phyloP scores from a whole-genome alignment of 768 basidiomycete genomes.

The Suillus decipiens region DNA sequence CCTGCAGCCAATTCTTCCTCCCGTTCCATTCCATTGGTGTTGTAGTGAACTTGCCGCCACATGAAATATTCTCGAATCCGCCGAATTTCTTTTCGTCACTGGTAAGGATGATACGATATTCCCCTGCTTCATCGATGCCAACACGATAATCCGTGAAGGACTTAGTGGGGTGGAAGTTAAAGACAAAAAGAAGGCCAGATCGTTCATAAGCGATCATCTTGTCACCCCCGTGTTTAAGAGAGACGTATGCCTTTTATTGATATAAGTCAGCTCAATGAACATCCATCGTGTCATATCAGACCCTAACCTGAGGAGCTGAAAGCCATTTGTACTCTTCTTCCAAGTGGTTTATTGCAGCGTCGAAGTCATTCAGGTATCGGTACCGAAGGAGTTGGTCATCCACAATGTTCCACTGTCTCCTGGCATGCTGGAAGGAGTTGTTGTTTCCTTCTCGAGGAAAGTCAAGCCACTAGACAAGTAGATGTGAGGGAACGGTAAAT shows the following conservation, averaged over 20 bases:
- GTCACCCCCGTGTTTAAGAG: slow-evolving; percentile 91
- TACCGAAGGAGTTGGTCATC: slow-evolving; percentile 90
- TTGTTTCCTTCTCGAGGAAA: slow-evolving; percentile 96
- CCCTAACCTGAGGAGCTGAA: slow-evolving; percentile 66
- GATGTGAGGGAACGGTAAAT: slow-evolving; percentile 2
- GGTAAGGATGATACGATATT: slow-evolving; percentile 78
- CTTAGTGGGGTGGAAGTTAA: slow-evolving; percentile 93
- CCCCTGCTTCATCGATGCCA: slow-evolving; percentile 82
- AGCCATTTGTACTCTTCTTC: slow-evolving; percentile 89
- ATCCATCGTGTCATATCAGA: slow-evolving; percentile 1
- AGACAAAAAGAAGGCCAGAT: slow-evolving; percentile 90
- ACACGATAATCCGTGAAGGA: slow-evolving; percentile 95
- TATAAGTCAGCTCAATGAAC: slow-evolving; percentile 12
- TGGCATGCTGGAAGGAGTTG: slow-evolving; percentile 96
- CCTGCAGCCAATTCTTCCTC: slow-evolving; percentile 90
- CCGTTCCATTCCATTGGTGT: slow-evolving; percentile 89
- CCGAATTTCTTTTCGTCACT: slow-evolving; percentile 90
- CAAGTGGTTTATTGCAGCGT: slow-evolving; percentile 85
- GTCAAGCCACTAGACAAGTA: slow-evolving; percentile 83
- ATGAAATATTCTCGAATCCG: slow-evolving; percentile 80
- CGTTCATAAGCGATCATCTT: slow-evolving; percentile 95
- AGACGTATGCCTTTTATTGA: slow-evolving; percentile 74
- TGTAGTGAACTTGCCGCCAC: slow-evolving; percentile 71
- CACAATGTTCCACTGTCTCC: slow-evolving; percentile 94
- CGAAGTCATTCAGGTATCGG: slow-evolving; percentile 91